Conservation (phyloP, 2,329 filamentous ascomycete genomes). For the Cladosporium colombiae region DNA sequence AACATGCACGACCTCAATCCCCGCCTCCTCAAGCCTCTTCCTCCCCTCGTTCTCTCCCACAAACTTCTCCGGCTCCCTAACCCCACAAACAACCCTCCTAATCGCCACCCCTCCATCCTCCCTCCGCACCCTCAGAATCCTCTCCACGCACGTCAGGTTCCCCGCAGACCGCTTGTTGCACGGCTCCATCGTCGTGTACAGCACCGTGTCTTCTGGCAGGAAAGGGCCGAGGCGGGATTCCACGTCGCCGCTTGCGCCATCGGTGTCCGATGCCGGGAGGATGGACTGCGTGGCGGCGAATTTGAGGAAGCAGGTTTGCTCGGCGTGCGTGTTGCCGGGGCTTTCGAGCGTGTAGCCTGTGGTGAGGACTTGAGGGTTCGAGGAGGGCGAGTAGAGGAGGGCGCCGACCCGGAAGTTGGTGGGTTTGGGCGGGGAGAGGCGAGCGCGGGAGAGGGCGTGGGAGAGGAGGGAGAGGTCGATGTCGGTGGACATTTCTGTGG, state of each 20-base stretch:
- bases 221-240: constrained; percentile 58
- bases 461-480: constrained; percentile 59
- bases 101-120: constrained; percentile 59
- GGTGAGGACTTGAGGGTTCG: constrained; percentile 66
- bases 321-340: constrained; percentile 90
- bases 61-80: constrained; percentile 87
- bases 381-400: constrained; percentile 55
- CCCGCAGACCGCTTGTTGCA: constrained; percentile 74
- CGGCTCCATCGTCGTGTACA: constrained; percentile 94
- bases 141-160: constrained; percentile 74
- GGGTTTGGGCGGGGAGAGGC: constrained; percentile 77
- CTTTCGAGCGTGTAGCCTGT: constrained; percentile 91
- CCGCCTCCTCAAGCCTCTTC: constrained; percentile 67
- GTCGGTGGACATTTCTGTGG: background rate
- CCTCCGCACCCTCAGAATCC: constrained; percentile 62
- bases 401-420: constrained; percentile 95
- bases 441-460: constrained; percentile 73
- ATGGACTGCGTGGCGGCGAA: constrained; percentile 43
- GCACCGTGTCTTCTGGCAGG: constrained; percentile 56
- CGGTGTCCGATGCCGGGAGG: background rate
- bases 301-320: constrained; percentile 88
- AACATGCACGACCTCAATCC: constrained; percentile 73
- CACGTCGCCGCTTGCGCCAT: constrained; percentile 29
- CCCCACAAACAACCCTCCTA: constrained; percentile 79
- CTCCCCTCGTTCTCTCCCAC: constrained; percentile 79